Conservation (phyloP, 805 yeast genomes). For the Suhomyces kilbournensis region DNA sequence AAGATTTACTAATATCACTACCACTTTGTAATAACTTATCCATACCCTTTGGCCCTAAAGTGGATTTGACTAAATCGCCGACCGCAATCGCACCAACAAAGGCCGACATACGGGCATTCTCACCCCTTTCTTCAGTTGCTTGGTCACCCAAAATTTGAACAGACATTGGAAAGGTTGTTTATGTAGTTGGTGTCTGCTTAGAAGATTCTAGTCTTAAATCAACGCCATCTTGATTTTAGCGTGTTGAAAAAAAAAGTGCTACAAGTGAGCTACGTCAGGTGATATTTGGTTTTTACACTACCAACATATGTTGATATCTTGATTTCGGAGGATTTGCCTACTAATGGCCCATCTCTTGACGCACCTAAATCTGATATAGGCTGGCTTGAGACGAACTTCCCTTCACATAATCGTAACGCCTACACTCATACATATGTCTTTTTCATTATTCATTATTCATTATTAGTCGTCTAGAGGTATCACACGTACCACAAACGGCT, state of each 20-base stretch:
- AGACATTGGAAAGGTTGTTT: conserved; percentile 43
- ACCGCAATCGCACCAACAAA: conserved; percentile 99
- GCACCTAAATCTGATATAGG: neutral
- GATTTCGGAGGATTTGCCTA: neutral
- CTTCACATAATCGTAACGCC: neutral
- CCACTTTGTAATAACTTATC: conserved; percentile 91
- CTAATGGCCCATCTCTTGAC: neutral
- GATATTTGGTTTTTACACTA: neutral
- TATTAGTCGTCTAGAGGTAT: neutral
- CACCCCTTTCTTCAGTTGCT: conserved; percentile 96
- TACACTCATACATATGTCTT: neutral
- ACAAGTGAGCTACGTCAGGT: neutral
- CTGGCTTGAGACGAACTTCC: no score
- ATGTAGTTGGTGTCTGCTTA: neutral
- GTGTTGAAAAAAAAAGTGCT: conserved; percentile 2
- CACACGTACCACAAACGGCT: neutral
- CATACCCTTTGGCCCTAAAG: conserved; percentile 99
- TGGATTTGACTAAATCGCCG: conserved; percentile 91
- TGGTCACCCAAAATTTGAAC: conserved; percentile 96
- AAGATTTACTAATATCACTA: conserved; percentile 61
- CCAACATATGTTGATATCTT: neutral
- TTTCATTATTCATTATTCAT: neutral
- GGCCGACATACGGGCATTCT: conserved; percentile 95
- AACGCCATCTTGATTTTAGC: conserved; percentile 2
- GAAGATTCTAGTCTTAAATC: neutral